phyloP scores from a whole-genome alignment of 257 asterid genomes.

The Nyctanthes arbortristis region DNA sequence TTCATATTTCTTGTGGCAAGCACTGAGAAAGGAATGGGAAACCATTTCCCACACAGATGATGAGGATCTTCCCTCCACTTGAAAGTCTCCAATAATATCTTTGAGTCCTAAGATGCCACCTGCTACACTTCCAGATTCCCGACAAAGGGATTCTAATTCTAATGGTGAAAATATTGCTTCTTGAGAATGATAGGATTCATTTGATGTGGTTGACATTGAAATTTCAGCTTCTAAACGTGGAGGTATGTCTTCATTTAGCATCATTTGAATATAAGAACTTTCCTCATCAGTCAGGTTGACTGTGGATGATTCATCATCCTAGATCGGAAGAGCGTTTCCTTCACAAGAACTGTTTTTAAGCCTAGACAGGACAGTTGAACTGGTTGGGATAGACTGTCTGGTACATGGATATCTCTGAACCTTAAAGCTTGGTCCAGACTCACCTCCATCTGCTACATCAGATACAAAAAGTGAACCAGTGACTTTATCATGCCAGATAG shows the following conservation, averaged over 20 bases:
- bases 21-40: constrained; percentile 46
- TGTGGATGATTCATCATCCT: constrained; percentile 39
- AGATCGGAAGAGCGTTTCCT: constrained; percentile 30
- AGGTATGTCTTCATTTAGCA: constrained; percentile 71
- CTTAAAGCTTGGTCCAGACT: constrained; percentile 71
- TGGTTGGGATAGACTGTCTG: constrained; percentile 54
- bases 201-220: constrained; percentile 35
- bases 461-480: constrained; percentile 88
- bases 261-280: constrained; percentile 58
- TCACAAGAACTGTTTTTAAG: constrained; percentile 30
- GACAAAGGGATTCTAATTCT: constrained; percentile 25
- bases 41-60: constrained; percentile 81
- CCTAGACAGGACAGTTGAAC: constrained; percentile 70
- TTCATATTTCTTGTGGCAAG: constrained; percentile 54
- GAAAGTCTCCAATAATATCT: constrained; percentile 67
- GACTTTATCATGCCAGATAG: constrained; percentile 91
- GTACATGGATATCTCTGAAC: constrained; percentile 83
- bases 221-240: constrained; percentile 56
- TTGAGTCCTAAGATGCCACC: constrained; percentile 35
- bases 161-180: constrained; percentile 35
- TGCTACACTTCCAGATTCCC: constrained; percentile 28
- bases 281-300: constrained; percentile 60
- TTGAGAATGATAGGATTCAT: constrained; percentile 33
- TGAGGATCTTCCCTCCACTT: constrained; percentile 68
- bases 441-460: constrained; percentile 88